Evolutionary conservation across 148 eudicot species (phyloP), one percentile per base, ranked within the genome.

Genomic region (Hydrangea macrophylla): DNA sequence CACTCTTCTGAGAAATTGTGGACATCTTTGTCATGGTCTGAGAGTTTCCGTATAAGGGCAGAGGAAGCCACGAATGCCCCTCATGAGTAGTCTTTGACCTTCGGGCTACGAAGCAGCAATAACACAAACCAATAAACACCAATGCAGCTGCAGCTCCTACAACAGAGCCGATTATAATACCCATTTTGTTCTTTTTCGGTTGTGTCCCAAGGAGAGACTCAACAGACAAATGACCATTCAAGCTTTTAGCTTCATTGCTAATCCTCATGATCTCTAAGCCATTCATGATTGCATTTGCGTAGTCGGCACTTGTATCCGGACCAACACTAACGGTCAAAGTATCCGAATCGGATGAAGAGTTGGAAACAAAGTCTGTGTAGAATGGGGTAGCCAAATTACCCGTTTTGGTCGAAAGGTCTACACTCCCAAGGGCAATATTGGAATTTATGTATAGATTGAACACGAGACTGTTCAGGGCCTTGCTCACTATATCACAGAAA

Each of bases 241-340:
- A 74, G 79, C 96, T 95, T 74, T 88, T 82, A 2, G 85, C 96
- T 44, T 89, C 83, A 59, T 95, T 95, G 78, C 93, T 95, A 45
- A 95, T 81, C 75, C 89, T 95, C 88, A 95, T 72, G 67, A 95
- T 77, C 78, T 95, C 99, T 69, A 95, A 73, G 22, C 99, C 99
- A 35, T 95, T 95, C 87, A 95, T 58, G 51, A 87, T 84, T 8
- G 88, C 97, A 71, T 78, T 67, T 20, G 23, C 30, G 23, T 4
- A 7, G 45, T 88, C 89, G n/a, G 87, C 82, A 40, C 32, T 65
- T 10, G 78, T 33, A 68, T 94, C 98, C 5, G 98, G 97, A 54
- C 98, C 96, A 7, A 94, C 80, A 65, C 97, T 90, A 9, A 94
- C 70, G 0, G 87, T 90, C 80, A 94, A 81, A 35, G 73, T 61